Conservation (phyloP, 106 monocot genomes). For the Acorus gramineus region DNA sequence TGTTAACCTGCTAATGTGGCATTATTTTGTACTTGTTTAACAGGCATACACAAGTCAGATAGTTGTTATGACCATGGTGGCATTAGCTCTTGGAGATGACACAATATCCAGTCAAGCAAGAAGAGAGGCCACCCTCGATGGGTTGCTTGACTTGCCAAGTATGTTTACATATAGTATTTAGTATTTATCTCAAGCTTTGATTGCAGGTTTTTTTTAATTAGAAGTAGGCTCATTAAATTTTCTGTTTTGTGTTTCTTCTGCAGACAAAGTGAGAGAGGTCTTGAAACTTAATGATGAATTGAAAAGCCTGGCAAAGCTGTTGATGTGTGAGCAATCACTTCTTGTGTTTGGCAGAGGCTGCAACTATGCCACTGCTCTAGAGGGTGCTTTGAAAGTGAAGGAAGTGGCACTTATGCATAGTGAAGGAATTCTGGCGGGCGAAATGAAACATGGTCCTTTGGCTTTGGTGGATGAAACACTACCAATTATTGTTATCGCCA, state of each 20-base stretch:
- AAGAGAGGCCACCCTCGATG: conserved; percentile 57
- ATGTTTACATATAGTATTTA: conserved; percentile 1
- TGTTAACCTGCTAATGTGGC: background rate
- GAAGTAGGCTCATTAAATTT: background rate
- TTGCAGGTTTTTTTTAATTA: too few species aligned
- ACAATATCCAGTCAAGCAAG: conserved; percentile 56
- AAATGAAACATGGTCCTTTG: conserved; percentile 98
- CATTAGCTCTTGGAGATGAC: conserved; percentile 91
- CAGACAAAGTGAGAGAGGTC: conserved; percentile 62
- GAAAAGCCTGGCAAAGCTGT: conserved; percentile 71
- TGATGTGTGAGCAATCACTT: conserved; percentile 69
- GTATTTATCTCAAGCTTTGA: too few species aligned
- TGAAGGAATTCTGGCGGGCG: conserved; percentile 97
- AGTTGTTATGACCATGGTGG: conserved; percentile 81
- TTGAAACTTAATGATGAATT: conserved; percentile 75
- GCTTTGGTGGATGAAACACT: conserved; percentile 95
- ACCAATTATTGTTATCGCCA: conserved; percentile 93
- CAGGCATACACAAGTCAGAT: conserved; percentile 98
- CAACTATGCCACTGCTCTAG: conserved; percentile 91
- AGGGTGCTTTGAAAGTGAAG: conserved; percentile 95
- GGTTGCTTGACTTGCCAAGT: conserved; percentile 56
- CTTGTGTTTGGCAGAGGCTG: conserved; percentile 94
- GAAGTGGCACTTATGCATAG: conserved; percentile 95
- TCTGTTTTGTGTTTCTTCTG: background rate
- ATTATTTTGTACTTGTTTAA: conserved; percentile 1